A percentile compares a stretch with the other conserved stretches of the same genome.
phyloP scores from a whole-genome alignment of 495 filamentous ascomycete species.

The Echria macrotheca region DNA sequence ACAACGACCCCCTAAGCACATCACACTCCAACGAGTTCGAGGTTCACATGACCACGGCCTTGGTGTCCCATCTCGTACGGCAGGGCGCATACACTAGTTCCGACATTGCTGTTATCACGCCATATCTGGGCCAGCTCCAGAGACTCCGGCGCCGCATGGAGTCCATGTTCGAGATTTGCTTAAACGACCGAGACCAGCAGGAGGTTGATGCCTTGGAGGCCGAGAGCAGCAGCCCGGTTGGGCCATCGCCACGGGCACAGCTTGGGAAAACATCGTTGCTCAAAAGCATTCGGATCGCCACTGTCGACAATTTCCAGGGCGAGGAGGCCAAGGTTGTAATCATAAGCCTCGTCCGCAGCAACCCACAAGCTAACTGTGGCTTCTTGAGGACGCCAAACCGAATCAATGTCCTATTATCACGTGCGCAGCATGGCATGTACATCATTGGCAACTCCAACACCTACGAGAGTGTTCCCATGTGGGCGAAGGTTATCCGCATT shows the following conservation, averaged over 20 bases:
- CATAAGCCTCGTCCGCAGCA: slow-evolving; percentile 40
- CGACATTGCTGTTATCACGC: slow-evolving; percentile 78
- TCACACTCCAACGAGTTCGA: slow-evolving; percentile 67
- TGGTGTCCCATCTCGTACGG: slow-evolving; percentile 60
- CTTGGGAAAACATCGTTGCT: slow-evolving; percentile 32
- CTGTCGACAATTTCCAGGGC: slow-evolving; percentile 56
- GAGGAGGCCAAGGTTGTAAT: slow-evolving; percentile 7
- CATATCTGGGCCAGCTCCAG: slow-evolving; percentile 67
- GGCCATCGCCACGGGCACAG: not conserved
- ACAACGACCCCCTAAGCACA: slow-evolving; percentile 34
- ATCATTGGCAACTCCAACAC: slow-evolving; percentile 69
- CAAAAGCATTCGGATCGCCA: slow-evolving; percentile 64
- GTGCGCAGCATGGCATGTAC: slow-evolving; percentile 80
- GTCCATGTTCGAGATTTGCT: slow-evolving; percentile 49
- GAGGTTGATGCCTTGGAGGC: slow-evolving; percentile 7
- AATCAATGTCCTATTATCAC: slow-evolving; percentile 72
- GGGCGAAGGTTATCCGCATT: slow-evolving; percentile 57
- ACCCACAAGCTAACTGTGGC: slow-evolving; percentile 47
- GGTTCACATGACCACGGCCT: slow-evolving; percentile 55
- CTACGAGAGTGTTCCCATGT: slow-evolving; percentile 57
- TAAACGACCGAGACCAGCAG: slow-evolving; percentile 63
- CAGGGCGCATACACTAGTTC: slow-evolving; percentile 24
- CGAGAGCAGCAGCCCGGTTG: not conserved
- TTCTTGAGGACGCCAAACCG: slow-evolving; percentile 72
- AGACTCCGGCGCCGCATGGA: slow-evolving; percentile 45